Percentiles rank a stretch among this genome's conserved stretches.
Evolutionary conservation across 352 stramenopile species (phyloP).

Genomic region (Pythium phragmiticola): DNA sequence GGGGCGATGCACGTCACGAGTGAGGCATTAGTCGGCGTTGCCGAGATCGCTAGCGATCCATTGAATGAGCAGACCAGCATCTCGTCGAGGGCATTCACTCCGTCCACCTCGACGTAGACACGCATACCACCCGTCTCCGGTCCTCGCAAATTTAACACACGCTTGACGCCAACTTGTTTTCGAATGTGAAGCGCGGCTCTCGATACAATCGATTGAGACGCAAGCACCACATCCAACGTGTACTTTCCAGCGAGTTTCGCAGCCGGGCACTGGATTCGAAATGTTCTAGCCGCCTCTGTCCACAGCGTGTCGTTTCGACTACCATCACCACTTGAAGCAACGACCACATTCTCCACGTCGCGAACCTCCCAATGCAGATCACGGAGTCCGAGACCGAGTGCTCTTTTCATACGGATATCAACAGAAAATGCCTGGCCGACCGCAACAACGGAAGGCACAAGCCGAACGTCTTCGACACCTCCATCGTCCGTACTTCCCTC

Average conservation of each 20-base stretch:
- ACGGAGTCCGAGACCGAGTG: neutral
- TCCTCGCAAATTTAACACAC: neutral
- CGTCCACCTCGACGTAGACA: slow-evolving; percentile 7
- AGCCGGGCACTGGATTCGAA: slow-evolving; percentile 1
- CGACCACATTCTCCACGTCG: neutral
- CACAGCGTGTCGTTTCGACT: neutral
- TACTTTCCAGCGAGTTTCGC: neutral
- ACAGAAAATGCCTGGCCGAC: neutral
- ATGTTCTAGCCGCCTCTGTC: neutral
- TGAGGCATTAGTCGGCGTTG: slow-evolving; percentile 12
- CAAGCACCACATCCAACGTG: neutral
- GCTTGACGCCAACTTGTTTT: neutral
- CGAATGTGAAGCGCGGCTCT: neutral
- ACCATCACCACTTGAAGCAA: neutral
- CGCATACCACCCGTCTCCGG: neutral
- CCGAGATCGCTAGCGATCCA: neutral
- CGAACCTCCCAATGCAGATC: neutral
- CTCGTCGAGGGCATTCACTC: slow-evolving; percentile 20
- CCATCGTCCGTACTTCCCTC: neutral
- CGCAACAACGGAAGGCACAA: neutral
- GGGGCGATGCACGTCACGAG: slow-evolving; percentile 7
- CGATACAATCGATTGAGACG: neutral
- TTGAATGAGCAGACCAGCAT: slow-evolving; percentile 21
- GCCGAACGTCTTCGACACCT: slow-evolving; percentile 1
- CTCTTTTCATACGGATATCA: neutral